phyloP scores from a whole-genome alignment of 2,329 filamentous ascomycete genomes.

The Albifimbria verrucaria region DNA sequence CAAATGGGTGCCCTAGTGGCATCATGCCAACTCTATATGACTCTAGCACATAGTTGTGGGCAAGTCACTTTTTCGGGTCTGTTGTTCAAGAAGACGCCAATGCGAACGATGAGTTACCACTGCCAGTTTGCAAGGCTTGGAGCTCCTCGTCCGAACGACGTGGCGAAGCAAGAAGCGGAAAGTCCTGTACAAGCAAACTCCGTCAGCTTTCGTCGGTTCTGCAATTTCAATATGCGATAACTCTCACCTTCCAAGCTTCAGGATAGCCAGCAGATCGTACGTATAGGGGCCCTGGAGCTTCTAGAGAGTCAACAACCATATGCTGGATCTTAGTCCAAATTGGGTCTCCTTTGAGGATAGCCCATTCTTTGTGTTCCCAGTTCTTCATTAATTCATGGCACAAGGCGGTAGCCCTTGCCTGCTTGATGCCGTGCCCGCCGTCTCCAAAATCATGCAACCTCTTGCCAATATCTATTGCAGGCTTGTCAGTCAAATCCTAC shows the following conservation, averaged over 20 bases:
- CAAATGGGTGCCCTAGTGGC: too few species aligned
- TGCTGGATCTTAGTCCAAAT: not conserved
- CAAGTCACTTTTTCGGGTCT: too few species aligned
- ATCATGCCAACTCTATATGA: too few species aligned
- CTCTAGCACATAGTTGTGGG: too few species aligned
- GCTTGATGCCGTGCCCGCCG: not conserved
- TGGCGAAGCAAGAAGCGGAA: not conserved
- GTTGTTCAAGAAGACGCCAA: not conserved
- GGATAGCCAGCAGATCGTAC: not conserved
- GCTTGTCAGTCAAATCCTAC: not conserved
- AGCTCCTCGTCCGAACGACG: not conserved
- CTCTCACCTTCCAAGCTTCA: not conserved
- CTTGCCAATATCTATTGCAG: not conserved
- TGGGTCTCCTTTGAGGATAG: not conserved
- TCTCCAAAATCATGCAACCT: not conserved
- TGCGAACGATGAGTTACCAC: not conserved
- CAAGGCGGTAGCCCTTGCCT: not conserved
- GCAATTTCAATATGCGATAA: not conserved
- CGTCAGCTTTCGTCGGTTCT: not conserved
- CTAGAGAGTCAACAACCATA: not conserved
- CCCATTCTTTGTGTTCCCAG: not conserved
- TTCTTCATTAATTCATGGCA: not conserved
- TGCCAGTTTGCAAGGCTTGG: not conserved
- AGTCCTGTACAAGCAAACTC: not conserved
- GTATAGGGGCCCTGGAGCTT: not conserved